Conservation (phyloP, 2,329 filamentous ascomycete genomes). For the Lachnellula suecica region DNA sequence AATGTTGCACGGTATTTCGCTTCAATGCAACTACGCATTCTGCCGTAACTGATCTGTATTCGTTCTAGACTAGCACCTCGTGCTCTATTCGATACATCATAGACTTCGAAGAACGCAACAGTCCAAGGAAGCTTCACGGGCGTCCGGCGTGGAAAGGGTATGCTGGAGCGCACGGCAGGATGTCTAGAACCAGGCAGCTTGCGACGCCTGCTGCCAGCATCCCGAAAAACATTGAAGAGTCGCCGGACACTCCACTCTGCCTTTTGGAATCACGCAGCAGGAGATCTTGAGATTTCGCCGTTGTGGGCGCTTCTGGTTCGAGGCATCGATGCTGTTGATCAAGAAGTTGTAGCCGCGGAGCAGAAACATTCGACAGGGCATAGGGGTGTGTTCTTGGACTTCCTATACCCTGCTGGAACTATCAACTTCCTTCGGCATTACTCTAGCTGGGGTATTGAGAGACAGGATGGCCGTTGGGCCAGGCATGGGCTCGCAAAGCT, state of each 20-base stretch:
- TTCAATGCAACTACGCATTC: neutral
- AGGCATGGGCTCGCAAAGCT: slow-evolving; percentile 19
- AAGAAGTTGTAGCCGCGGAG: slow-evolving; percentile 11
- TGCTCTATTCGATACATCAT: neutral
- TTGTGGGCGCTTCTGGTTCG: slow-evolving; percentile 29
- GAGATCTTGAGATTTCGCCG: slow-evolving; percentile 31
- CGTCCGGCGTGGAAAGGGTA: slow-evolving; percentile 36
- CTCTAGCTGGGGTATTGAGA: slow-evolving; percentile 26
- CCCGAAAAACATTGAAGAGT: slow-evolving; percentile 32
- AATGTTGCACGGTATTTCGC: slow-evolving; percentile 21
- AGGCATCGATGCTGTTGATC: slow-evolving; percentile 15
- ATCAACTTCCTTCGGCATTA: slow-evolving; percentile 35
- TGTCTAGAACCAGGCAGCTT: slow-evolving; percentile 55
- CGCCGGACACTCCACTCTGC: slow-evolving; percentile 51
- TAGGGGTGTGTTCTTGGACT: slow-evolving; percentile 34
- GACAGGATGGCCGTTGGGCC: slow-evolving; percentile 21
- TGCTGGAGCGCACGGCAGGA: slow-evolving; percentile 59
- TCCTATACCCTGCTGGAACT: slow-evolving; percentile 40
- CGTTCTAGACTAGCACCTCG: neutral
- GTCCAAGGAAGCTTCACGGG: slow-evolving; percentile 2
- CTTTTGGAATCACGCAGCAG: slow-evolving; percentile 55
- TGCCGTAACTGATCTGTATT: neutral
- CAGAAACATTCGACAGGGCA: slow-evolving; percentile 8
- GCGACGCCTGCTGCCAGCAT: slow-evolving; percentile 44
- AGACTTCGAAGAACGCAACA: neutral